Conservation (phyloP, 441 rosid genomes). For the Raphanus hybrid region DNA sequence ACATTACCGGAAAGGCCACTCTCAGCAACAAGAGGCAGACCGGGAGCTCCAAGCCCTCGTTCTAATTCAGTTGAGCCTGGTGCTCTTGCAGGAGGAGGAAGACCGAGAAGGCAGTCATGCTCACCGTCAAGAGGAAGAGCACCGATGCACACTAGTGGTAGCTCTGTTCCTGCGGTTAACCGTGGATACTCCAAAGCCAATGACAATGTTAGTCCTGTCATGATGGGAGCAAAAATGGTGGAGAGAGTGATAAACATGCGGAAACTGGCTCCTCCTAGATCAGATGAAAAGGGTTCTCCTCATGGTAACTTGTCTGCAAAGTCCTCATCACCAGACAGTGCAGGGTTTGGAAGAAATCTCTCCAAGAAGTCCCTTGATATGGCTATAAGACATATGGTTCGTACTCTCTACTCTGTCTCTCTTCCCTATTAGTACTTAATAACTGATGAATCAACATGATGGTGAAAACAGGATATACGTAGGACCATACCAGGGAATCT, state of each 20-base stretch:
- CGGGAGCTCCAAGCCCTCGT: slow-evolving; percentile 87
- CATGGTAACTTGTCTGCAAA: slow-evolving; percentile 72
- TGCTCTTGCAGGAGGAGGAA: slow-evolving; percentile 55
- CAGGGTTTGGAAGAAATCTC: slow-evolving; percentile 90
- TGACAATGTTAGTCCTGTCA: slow-evolving; percentile 81
- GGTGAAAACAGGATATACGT: slow-evolving; percentile 79
- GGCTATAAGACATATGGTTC: slow-evolving; percentile 98
- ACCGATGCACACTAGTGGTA: slow-evolving; percentile 68
- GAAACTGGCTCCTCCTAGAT: slow-evolving; percentile 84
- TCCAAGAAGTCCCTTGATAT: slow-evolving; percentile 98
- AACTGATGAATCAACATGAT: slow-evolving; percentile 15
- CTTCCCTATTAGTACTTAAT: not conserved
- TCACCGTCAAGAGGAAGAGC: slow-evolving; percentile 92
- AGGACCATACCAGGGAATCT: slow-evolving; percentile 85
- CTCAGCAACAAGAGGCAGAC: slow-evolving; percentile 94
- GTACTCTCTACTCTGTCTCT: slow-evolving; percentile 27
- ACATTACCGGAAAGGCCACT: slow-evolving; percentile 83
- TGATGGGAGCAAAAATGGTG: slow-evolving; percentile 93
- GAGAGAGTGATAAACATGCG: slow-evolving; percentile 97
- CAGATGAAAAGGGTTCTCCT: slow-evolving; percentile 76
- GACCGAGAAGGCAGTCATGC: slow-evolving; percentile 90
- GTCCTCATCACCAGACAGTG: slow-evolving; percentile 89
- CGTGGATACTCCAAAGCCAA: slow-evolving; percentile 66
- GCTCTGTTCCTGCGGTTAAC: slow-evolving; percentile 87
- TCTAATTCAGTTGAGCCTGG: slow-evolving; percentile 87